Evolutionary conservation across 2,329 filamentous ascomycete species (phyloP), one percentile per base, ranked within the genome.

Genomic region (Aureobasidium lini): DNA sequence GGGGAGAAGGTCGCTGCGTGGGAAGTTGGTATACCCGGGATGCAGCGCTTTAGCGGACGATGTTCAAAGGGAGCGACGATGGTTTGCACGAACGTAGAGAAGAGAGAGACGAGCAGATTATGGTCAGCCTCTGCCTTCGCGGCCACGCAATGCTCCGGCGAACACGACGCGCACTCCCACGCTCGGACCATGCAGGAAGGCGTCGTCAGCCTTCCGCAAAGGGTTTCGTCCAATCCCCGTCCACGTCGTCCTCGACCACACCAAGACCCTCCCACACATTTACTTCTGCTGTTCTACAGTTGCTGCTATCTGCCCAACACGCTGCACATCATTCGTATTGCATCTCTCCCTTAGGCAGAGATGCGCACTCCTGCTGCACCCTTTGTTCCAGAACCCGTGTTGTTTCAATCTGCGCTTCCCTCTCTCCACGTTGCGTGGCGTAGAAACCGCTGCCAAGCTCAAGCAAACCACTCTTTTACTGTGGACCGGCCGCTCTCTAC

Each of bases 61-160:
- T 42, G 50, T 56, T 34, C 13, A 40, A 39, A 56, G 42, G 37
- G 52, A 56, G 52, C 52, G 52, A 56, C 52, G 28, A 31, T 46
- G 52, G 31, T 44, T 56, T 56, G 40, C 50, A 46, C 39, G 42
- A 37, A 40, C 16, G 10, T 23, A 31, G 32, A 40, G 15, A 28
- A 31, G 50, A 42, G 50, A 54, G 50, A 43, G 50, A 43, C 52
- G 40, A 31, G 40, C 52, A 56, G 52, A 56, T 56, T 56, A 56
- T 44, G 52, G 52, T 56, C 52, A 44, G 40, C 40, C 40, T 44
- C 52, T 56, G 50, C 34, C 52, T 56, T 34, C 52, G 40, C 52
- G 52, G 52, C 52, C 52, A 46, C 52, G 52, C 52, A 56, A 56
- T 56, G 40, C 52, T 32, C 29, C 29, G 52, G 40, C 52, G 40